Evolutionary conservation across 129 eudicot species (phyloP), one percentile per base, ranked within the genome.

Genomic region (Oenanthe sinensis): DNA sequence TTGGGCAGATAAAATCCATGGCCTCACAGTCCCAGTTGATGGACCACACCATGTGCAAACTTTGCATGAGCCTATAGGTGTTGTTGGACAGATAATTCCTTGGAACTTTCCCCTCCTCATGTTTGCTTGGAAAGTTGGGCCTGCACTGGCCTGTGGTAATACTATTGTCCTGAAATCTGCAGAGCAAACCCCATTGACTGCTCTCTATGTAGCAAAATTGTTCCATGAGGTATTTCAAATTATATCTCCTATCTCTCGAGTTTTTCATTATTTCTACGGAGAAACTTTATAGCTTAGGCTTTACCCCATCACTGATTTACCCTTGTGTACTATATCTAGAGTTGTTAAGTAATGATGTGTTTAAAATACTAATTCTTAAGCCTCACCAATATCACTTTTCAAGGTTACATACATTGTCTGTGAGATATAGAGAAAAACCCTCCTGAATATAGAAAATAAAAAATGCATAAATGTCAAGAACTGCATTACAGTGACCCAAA

Each of bases 101-200:
- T 81, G 84, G 84, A 81, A 81, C 80, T 81, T 81, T 48, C 84
- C 84, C 36, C 84, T 81, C 2, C 37, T 81, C 11, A 81, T 81
- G 84, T 81, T 81, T 63, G 84, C 84, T 45, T 81, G 84, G 84
- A 81, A 81, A 75, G 84, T 81, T 65, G 84, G 84, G 39, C 84
- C 83, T 58, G 83, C 83, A 26, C 45, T 80, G 22, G 83, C 83
- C 4, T 80, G 83, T 74, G 83, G 83, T 52, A 80, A 80, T 43
- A 80, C 83, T 16, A 17, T 80, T 80, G 83, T 80, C 74, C 69
- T 80, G 3, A 81, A 81, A 74, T 45, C 84, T 11, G 84, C 84
- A 17, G 80, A 81, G 79, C 84, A 81, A 62, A 81, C 84, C 4
- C 84, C 84, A 30, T 81, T 81, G 54, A 81, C 84, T 44, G 84